These are phyloP conservation scores for Sporothrix euskadiensis DNA, from an alignment of 2,329 filamentous ascomycete species.

Conservation along the genomic window DNA sequence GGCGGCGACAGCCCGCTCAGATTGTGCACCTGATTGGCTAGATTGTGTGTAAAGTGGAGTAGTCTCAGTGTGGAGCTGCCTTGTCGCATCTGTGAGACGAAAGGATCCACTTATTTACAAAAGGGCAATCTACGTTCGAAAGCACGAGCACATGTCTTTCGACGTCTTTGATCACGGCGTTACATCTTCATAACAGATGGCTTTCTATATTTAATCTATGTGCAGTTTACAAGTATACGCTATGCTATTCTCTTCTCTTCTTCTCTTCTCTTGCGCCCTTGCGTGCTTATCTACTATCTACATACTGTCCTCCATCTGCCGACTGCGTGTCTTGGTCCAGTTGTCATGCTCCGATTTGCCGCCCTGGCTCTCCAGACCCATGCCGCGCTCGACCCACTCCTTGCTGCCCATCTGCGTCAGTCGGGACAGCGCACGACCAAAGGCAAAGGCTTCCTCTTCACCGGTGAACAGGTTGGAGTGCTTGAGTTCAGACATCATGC, in stretches of 20 bases:
- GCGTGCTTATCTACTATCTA: slow-evolving; percentile 46
- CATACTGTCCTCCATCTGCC: slow-evolving; percentile 69
- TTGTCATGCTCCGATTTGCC: slow-evolving; percentile 63
- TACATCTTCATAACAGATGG: background rate
- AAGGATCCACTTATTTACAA: background rate
- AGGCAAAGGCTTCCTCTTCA: slow-evolving; percentile 95
- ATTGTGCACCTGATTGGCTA: background rate
- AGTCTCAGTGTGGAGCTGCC: slow-evolving; percentile 8
- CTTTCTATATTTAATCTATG: background rate
- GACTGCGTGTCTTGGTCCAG: slow-evolving; percentile 65
- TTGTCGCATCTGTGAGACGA: background rate
- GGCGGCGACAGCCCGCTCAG: background rate
- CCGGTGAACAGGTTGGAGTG: slow-evolving; percentile 85
- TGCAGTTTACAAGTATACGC: background rate
- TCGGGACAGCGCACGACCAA: slow-evolving; percentile 81
- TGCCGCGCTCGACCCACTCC: slow-evolving; percentile 88
- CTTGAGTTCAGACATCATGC: slow-evolving; percentile 75
- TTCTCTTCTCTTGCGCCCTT: background rate
- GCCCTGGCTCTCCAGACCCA: slow-evolving; percentile 64
- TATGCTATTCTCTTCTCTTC: background rate
- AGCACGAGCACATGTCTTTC: background rate
- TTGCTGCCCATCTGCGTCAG: slow-evolving; percentile 90
- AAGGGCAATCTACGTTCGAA: background rate
- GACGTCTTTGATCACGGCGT: background rate
- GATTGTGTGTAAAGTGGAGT: background rate